Percentiles rank a stretch among this genome's conserved stretches.
Conservation (phyloP, 2,329 filamentous ascomycete species). For the Aspergillus puulaauensis region DNA sequence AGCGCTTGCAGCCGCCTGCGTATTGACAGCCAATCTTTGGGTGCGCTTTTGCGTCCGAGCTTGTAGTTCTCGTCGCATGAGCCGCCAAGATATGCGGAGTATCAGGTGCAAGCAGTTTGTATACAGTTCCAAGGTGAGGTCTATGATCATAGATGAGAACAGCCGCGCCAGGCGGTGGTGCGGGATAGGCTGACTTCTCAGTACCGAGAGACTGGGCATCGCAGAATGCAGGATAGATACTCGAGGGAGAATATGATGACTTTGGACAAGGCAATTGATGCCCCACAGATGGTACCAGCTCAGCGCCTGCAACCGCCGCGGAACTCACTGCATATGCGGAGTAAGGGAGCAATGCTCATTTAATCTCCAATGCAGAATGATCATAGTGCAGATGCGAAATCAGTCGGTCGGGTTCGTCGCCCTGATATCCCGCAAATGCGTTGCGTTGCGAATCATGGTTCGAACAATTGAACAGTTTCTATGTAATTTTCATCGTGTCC, state of each 20-base stretch:
- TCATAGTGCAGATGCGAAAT: background rate
- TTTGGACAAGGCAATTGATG: constrained; percentile 24
- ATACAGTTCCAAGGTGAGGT: constrained; percentile 23
- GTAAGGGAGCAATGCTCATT: background rate
- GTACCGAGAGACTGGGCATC: background rate
- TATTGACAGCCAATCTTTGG: constrained; percentile 30
- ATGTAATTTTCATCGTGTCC: no score
- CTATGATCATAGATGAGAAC: constrained; percentile 24
- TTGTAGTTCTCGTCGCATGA: constrained; percentile 28
- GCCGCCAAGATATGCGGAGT: constrained; percentile 25
- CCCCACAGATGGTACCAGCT: constrained; percentile 27
- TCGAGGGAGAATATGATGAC: constrained; percentile 17
- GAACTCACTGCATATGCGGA: constrained; percentile 4
- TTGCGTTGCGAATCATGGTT: background rate
- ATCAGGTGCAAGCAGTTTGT: constrained; percentile 23
- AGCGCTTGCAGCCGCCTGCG: constrained; percentile 21
- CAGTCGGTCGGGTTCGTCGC: background rate
- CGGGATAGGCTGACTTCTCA: constrained; percentile 6
- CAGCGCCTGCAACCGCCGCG: constrained; percentile 12
- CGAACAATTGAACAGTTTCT: no score
- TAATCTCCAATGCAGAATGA: background rate
- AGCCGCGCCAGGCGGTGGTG: constrained; percentile 17
- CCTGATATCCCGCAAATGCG: background rate
- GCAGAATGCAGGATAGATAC: constrained; percentile 23
- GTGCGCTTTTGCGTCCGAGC: constrained; percentile 23